Percentiles rank a stretch among this genome's conserved stretches.
These are phyloP conservation scores for Trebouxia sp. DNA, from an alignment of 139 green algal genomes.

Conservation along the genomic window DNA sequence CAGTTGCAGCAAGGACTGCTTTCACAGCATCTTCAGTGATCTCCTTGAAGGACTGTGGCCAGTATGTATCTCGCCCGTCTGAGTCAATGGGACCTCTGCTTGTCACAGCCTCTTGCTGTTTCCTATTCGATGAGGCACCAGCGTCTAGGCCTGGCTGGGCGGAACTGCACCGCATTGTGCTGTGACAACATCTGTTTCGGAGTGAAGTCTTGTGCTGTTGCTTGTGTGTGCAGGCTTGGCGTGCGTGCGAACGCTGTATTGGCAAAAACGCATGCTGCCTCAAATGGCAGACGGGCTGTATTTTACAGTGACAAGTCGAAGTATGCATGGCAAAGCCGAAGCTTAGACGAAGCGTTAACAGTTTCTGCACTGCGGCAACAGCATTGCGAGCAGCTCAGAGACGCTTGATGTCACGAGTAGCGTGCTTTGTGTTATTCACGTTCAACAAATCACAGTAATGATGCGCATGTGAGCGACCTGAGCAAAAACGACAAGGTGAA, in stretches of 20 bases:
- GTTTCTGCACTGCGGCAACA: too few relatives aligned
- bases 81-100: neutral
- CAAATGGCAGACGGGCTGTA: too few relatives aligned
- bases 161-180: neutral
- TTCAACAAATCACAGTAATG: too few relatives aligned
- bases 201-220: neutral
- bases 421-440: too few relatives aligned
- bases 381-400: too few relatives aligned
- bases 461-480: too few relatives aligned
- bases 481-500: too few relatives aligned
- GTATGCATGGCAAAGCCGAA: neutral
- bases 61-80: conserved; percentile 49
- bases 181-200: neutral
- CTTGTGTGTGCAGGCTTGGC: neutral
- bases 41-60: conserved; percentile 69
- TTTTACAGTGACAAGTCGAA: neutral
- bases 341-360: too few relatives aligned
- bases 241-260: neutral
- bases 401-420: too few relatives aligned
- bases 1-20: conserved; percentile 61
- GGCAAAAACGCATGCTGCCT: neutral
- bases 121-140: neutral
- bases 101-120: neutral
- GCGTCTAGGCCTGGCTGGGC: neutral
- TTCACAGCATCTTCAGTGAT: conserved; percentile 73